Base-by-base conservation (phyloP, 495 filamentous ascomycete species). In the Daldinia bambusicola region DNA sequence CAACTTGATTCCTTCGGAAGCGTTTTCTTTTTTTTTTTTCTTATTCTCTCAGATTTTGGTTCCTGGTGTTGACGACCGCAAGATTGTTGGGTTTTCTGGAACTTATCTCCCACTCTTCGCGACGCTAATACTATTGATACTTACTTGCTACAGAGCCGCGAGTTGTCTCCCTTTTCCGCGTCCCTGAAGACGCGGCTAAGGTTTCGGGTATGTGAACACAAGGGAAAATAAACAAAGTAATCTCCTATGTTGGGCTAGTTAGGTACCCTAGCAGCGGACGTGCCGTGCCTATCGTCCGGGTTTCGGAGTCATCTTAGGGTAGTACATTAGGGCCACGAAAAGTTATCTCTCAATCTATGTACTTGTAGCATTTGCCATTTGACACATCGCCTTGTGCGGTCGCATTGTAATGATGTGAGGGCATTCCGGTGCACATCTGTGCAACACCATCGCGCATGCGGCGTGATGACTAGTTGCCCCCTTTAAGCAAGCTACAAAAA, bases 171-270 rank as follows among this genome's bases (percentile, higher is more conserved):
- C 36, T 3, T 60, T 31, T 18, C 59, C 52, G 66, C 52, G n/a
- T 65, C 32, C 58, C 55, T 32, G 57, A 52, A 57, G 68, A 63
- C 40, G 34, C 63, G 58, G 57, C 34, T 56, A 51, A 18, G 68
- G 57, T 66, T 41, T 62, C 57, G 57, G 55, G 51, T 66, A 43
- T 32, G 37, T 45, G 37, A 51, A 18, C 55, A 61, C 55, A 45
- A 43, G 1, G 26, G 26, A 26, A 43, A 13, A 5, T 18, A 14
- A 5, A 43, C 12, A 18, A 43, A 43, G 16, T 43, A 18, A 43
- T n/a, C 26, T 26, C 26, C 26, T 26, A 26, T 1, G 26, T 26
- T 26, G 3, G 26, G 26, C 3, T 26, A 26, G 26, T 26, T 26
- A 26, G 3, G 26, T 26, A 26, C 26, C 26, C 26, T 1, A 26